Base-by-base conservation (phyloP, 768 basidiomycete genomes). In the Auricularia auricula-judae region DNA sequence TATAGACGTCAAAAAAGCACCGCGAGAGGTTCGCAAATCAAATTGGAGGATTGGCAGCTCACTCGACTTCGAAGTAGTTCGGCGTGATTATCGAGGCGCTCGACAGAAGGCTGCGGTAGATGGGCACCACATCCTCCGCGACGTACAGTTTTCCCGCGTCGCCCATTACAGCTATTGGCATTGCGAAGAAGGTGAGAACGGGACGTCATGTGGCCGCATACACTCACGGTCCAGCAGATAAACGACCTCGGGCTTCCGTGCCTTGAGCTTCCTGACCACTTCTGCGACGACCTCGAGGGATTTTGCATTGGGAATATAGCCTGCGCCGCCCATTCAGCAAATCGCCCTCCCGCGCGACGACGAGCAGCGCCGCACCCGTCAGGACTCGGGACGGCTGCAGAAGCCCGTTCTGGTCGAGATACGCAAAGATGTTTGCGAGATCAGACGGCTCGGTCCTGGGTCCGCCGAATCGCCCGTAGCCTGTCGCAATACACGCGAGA, bases 51-150 rank as follows among this genome's bases (percentile, higher is more conserved):
- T 21, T 39, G 34, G 56, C 51, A 14, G 74, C 86, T 74, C 72
- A 95, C 93, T 98, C 96, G 66, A 89, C 90, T 78, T 99, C 97
- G 70, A 94, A 99, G 85, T 94, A 97, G 72, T 99, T 99, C 0
- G 97, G 97, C 0, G 97, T 93, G 68, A 98, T 98, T 60, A 98
- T 86, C 0, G 91, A 91, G 2, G 97, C 88, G n/a, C 86, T 76
- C n/a, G 85, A 79, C 1, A 96, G 79, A 76, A 94, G 83, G 51
- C 80, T 76, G 58, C 86, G 84, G 77, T 99, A 98, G 44, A 92
- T 81, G 1, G 93, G 92, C 65, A 98, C 79, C 8, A 94, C 92
- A 66, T 91, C 86, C 23, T 87, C 79, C 3, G 93, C 84, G 23
- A 98, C 94, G 69, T 99, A 99, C 14, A 99, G 77, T 44, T 79